A percentile compares a stretch with the other conserved stretches of the same genome.
phyloP scores from a whole-genome alignment of 495 filamentous ascomycete genomes.

The Penicillium bialowiezense region DNA sequence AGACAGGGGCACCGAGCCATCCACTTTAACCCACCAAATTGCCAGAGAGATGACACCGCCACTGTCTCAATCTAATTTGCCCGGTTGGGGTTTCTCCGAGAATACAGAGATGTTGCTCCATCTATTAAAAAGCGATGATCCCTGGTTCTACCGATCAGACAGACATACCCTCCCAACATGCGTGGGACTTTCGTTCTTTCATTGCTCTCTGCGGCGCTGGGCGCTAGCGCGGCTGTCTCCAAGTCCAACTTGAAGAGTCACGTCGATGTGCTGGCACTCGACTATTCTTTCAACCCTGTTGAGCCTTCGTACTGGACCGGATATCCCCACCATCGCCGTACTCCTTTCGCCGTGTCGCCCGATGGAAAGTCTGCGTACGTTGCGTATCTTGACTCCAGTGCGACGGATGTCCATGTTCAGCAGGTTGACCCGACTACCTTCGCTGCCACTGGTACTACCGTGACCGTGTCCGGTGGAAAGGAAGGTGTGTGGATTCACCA shows the following conservation, averaged over 20 bases:
- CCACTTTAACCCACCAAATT: neutral
- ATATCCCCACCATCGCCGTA: constrained; percentile 51
- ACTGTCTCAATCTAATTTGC: neutral
- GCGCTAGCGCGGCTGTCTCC: constrained; percentile 21
- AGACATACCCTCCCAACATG: constrained; percentile 17
- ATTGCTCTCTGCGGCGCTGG: constrained; percentile 30
- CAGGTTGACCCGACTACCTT: constrained; percentile 45
- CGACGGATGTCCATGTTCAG: constrained; percentile 48
- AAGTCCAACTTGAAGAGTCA: constrained; percentile 35
- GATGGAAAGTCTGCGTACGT: constrained; percentile 51
- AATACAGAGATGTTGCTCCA: neutral
- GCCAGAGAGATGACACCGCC: neutral
- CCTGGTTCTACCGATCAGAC: neutral
- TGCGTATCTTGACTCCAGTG: constrained; percentile 48
- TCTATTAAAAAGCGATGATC: neutral
- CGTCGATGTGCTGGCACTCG: constrained; percentile 41
- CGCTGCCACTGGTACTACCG: constrained; percentile 39
- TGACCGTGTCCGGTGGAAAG: constrained; percentile 43
- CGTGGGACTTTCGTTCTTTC: constrained; percentile 25
- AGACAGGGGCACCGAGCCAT: neutral
- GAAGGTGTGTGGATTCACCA: constrained; percentile 28
- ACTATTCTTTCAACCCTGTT: constrained; percentile 45
- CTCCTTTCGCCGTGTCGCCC: constrained; percentile 51
- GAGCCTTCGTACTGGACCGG: constrained; percentile 53
- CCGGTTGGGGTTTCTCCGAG: neutral